Base-by-base conservation (phyloP, 2,329 filamentous ascomycete genomes). In the Claviceps sp. region DNA sequence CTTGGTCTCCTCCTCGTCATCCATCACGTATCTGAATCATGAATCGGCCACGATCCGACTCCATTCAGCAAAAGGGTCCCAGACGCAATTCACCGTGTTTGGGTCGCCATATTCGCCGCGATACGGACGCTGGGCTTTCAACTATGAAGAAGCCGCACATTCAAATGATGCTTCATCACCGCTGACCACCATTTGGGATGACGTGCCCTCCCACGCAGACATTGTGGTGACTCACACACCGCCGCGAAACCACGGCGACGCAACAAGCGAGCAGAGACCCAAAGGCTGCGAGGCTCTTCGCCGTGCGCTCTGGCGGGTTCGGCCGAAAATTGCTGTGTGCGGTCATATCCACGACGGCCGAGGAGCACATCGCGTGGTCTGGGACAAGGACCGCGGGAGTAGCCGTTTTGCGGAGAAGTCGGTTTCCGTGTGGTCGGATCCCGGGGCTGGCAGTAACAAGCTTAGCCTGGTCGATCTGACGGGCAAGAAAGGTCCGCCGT, bases 201-300 rank as follows among this genome's bases (percentile, higher is more conserved):
- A 65, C 8, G 81, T 89, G 22, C 82, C 84, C 0, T 62, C 74
- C 0, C 72, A 79, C 48, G 72, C 75, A 0, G 84, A 89, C 60
- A 71, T 89, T 42, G 70, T 89, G 1, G 70, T 89, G 30, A 87
- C 84, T 2, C 85, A 89, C 62, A 84, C 82, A 0, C 85, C 85
- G 13, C 75, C 84, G 0, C 71, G 69, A 54, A 73, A 68, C 1
- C 78, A 85, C 60, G 72, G 77, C 55, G 84, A 89, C 57, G 69
- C 72, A 57, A 62, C 63, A 4, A 62, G 61, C 13, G 62, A 63
- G 24, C 61, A 67, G 11, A 64, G 65, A 38, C 64, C 69, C 3
- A 66, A 67, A 24, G 85, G 85, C 2, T 89, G 85, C 60, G 73
- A 79, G 57, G 72, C 70, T 14, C 71, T 89, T 14, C 67, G 75